Conservation (phyloP, 495 filamentous ascomycete species). For the Penicillium cosmopolitanum region DNA sequence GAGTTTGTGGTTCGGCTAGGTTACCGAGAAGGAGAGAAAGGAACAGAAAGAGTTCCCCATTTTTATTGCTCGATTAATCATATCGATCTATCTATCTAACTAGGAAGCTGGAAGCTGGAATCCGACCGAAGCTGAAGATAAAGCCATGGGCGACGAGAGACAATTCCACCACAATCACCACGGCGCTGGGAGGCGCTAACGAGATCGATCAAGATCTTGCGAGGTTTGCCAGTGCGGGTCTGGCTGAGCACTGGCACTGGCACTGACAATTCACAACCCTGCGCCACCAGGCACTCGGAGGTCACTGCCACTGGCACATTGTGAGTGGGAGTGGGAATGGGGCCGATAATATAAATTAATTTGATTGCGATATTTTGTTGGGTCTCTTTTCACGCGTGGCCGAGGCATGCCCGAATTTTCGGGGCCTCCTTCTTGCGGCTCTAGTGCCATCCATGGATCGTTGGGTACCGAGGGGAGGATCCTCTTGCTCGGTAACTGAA, state of each 20-base stretch:
- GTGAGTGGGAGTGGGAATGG: neutral
- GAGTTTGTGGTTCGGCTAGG: conserved; percentile 1
- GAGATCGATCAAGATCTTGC: conserved; percentile 11
- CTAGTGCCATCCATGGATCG: neutral
- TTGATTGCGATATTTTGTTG: neutral
- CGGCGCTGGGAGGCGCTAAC: conserved; percentile 9
- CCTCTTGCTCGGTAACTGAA: neutral
- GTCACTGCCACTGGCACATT: neutral
- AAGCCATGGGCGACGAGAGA: conserved; percentile 1
- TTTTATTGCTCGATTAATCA: conserved; percentile 13
- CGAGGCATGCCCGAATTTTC: neutral
- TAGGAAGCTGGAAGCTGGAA: neutral
- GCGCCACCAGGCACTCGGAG: conserved; percentile 4
- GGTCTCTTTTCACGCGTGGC: neutral
- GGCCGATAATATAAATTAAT: conserved; percentile 2
- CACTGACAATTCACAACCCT: neutral
- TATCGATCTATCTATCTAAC: conserved; percentile 10
- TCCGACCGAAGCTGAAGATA: neutral
- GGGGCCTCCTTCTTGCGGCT: conserved; percentile 3
- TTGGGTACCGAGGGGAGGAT: neutral
- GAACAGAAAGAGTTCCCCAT: neutral
- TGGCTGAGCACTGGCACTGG: conserved; percentile 2
- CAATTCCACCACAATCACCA: conserved; percentile 2
- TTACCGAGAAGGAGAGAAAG: neutral
- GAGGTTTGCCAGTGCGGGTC: neutral